Conservation (phyloP, 192 early-diverging fungal genomes). For the Dimargaris xerosporica region DNA sequence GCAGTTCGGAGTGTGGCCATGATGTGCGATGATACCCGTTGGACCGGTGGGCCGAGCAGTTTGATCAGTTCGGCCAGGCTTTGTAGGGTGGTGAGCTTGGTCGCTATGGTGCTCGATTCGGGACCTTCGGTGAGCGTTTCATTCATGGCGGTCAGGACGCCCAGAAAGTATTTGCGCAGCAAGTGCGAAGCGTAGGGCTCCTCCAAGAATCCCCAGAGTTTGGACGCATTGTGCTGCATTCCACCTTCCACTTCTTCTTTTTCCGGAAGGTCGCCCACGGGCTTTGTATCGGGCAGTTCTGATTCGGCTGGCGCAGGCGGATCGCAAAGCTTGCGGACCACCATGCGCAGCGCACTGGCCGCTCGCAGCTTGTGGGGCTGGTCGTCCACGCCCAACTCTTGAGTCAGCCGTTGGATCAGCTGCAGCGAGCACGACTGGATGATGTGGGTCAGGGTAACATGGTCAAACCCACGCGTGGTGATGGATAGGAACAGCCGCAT, state of each 20-base stretch:
- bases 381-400: not conserved
- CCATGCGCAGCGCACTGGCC: constrained; percentile 3
- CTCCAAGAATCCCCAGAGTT: not conserved
- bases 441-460: not conserved
- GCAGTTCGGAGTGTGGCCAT: not conserved
- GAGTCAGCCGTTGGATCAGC: not conserved
- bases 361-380: not conserved
- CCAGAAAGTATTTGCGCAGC: constrained; percentile 9
- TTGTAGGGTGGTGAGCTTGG: not conserved
- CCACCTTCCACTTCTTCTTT: not conserved
- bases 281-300: not conserved
- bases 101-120: no score
- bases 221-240: not conserved
- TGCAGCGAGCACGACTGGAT: constrained; percentile 6
- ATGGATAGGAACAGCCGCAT: constrained; percentile 2
- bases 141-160: constrained; percentile 3
- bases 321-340: not conserved
- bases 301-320: not conserved
- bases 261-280: not conserved
- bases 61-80: constrained; percentile 3
- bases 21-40: not conserved
- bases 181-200: not conserved
- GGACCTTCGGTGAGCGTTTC: not conserved
- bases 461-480: not conserved
- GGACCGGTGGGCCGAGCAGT: constrained; percentile 4